phyloP scores from a whole-genome alignment of 352 stramenopile genomes.

The Phytopythium oedochilum region DNA sequence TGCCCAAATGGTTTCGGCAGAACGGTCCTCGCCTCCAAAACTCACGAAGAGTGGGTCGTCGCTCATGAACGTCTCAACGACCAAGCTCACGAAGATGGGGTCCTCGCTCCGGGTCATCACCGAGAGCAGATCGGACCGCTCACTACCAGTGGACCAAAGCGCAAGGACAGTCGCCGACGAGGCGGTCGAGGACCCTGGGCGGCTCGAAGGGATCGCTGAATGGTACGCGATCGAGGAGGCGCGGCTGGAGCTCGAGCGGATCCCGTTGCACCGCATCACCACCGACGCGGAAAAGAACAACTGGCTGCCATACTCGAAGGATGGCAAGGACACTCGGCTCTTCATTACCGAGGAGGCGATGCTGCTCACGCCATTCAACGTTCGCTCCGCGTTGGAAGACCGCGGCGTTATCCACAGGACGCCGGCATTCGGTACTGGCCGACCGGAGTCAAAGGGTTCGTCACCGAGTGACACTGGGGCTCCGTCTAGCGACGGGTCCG shows the following conservation, averaged over 20 bases:
- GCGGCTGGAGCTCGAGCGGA: conserved; percentile 56
- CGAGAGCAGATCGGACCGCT: not conserved
- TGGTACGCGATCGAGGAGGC: conserved; percentile 75
- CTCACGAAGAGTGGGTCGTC: not conserved
- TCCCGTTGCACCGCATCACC: conserved; percentile 61
- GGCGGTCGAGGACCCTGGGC: conserved; percentile 21
- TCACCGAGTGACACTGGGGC: not conserved
- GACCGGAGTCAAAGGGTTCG: not conserved
- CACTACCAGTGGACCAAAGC: not conserved
- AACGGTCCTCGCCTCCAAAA: not conserved
- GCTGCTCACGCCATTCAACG: conserved; percentile 44
- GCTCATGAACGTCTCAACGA: not conserved
- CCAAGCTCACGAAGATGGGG: conserved; percentile 1
- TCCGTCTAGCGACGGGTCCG: no score
- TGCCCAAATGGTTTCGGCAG: not conserved
- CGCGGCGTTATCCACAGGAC: conserved; percentile 60
- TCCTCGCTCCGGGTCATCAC: not conserved
- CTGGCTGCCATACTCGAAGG: conserved; percentile 38
- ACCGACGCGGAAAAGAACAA: conserved; percentile 48
- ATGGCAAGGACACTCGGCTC: conserved; percentile 55
- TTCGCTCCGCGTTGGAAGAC: conserved; percentile 56
- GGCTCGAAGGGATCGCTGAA: conserved; percentile 55
- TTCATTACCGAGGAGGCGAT: conserved; percentile 64
- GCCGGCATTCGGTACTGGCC: conserved; percentile 1
- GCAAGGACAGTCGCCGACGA: conserved; percentile 9